Evolutionary conservation across 257 asterid species (phyloP).

Genomic region (Lithospermum erythrorhizon): DNA sequence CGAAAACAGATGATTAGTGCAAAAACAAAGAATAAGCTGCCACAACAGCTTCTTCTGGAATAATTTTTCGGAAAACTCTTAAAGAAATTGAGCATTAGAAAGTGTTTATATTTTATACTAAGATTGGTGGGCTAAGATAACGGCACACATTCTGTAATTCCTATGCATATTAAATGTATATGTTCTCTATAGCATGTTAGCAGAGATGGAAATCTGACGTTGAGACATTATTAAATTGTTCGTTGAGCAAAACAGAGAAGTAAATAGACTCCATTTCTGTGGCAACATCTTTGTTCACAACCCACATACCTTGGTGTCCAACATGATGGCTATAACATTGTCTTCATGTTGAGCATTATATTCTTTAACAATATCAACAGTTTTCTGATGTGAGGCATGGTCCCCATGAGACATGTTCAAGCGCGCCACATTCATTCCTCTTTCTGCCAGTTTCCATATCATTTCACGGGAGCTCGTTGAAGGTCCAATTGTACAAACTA

Average conservation of each 20-base stretch:
- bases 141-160: no score
- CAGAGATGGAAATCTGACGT: no score
- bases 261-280: background rate
- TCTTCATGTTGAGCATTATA: slow-evolving; percentile 78
- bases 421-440: slow-evolving; percentile 98
- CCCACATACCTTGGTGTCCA: slow-evolving; percentile 79
- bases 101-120: no score
- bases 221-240: no score
- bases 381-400: slow-evolving; percentile 89
- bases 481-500: slow-evolving; percentile 92
- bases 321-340: slow-evolving; percentile 85
- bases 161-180: no score
- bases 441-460: slow-evolving; percentile 96
- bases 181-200: no score
- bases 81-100: no score
- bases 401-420: slow-evolving; percentile 97
- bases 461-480: slow-evolving; percentile 90
- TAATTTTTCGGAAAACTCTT: background rate
- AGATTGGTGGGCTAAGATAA: no score
- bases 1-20: background rate
- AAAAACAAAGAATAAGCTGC: background rate
- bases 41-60: background rate
- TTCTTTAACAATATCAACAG: slow-evolving; percentile 85
- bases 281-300: background rate
- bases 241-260: background rate